Evolutionary conservation across 1,139 yeast genomes (phyloP).

Genomic region (Candida labiduridarum): DNA sequence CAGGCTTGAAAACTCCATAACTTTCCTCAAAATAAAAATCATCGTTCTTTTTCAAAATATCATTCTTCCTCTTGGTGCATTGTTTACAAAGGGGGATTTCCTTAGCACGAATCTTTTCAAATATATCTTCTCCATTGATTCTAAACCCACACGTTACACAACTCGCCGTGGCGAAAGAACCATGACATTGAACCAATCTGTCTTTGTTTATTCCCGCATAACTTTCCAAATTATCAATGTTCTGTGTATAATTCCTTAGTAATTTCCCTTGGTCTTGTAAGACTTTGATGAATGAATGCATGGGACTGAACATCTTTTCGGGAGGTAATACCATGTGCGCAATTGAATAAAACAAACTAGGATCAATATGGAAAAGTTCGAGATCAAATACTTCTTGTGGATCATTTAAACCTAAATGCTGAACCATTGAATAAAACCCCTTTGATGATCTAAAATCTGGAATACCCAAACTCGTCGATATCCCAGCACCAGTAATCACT

Average conservation of each 20-base stretch:
- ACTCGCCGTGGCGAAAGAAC: constrained; percentile 90
- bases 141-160: constrained; percentile 77
- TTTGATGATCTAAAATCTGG: constrained; percentile 93
- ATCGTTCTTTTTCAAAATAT: constrained; percentile 29
- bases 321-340: constrained; percentile 91
- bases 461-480: constrained; percentile 88
- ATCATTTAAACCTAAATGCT: constrained; percentile 73
- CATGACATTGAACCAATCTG: constrained; percentile 90
- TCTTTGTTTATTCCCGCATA: constrained; percentile 76
- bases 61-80: constrained; percentile 53
- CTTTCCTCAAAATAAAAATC: constrained; percentile 39
- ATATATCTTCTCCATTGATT: constrained; percentile 70
- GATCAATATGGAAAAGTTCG: constrained; percentile 72
- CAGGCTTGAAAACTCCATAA: constrained; percentile 94
- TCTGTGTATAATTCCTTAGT: constrained; percentile 89
- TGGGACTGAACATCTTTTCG: constrained; percentile 70
- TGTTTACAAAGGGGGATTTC: constrained; percentile 74
- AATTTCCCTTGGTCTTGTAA: constrained; percentile 79
- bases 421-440: constrained; percentile 80
- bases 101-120: constrained; percentile 58
- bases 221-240: constrained; percentile 88
- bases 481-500: constrained; percentile 95
- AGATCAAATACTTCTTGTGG: constrained; percentile 95
- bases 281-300: constrained; percentile 79
- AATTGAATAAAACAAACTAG: constrained; percentile 79